These are phyloP conservation scores for Aquanectria penicillioides DNA, from an alignment of 2,329 filamentous ascomycete species.

Conservation along the genomic window DNA sequence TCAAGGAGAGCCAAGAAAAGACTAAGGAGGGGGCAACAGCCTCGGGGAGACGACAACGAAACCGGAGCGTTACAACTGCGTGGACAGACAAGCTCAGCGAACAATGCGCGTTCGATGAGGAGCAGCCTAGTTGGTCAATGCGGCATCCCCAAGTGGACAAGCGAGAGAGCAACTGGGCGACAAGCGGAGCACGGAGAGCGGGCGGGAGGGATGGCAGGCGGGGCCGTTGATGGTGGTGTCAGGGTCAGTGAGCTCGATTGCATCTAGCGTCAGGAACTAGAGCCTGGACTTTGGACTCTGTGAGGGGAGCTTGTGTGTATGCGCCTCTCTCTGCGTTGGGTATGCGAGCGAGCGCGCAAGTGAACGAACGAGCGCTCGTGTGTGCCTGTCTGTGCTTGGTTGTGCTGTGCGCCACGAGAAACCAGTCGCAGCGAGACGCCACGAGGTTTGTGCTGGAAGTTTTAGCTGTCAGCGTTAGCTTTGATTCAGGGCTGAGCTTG, in stretches of 20 bases:
- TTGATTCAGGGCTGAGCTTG: background rate
- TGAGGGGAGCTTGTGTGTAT: no score
- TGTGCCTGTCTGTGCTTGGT: background rate
- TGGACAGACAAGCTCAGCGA: constrained; percentile 3
- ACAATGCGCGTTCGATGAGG: constrained; percentile 4
- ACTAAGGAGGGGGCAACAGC: constrained; percentile 1
- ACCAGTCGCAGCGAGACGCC: background rate
- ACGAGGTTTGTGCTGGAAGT: background rate
- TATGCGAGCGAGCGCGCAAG: no score
- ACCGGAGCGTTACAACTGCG: background rate
- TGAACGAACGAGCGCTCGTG: no score
- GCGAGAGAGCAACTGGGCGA: background rate
- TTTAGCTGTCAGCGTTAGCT: background rate
- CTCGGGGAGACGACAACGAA: no score
- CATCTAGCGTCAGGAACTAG: background rate
- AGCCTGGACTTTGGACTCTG: no score
- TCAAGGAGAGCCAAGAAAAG: background rate
- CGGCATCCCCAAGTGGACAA: constrained; percentile 7
- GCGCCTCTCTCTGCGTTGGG: no score
- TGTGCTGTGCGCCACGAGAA: background rate
- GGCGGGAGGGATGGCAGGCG: constrained; percentile 19
- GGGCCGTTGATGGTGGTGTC: constrained; percentile 17
- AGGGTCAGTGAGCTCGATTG: constrained; percentile 10
- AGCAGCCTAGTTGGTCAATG: constrained; percentile 17
- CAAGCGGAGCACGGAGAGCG: constrained; percentile 15